Conservation (phyloP, 345 rosid genomes). For the Pistacia atlantica region DNA sequence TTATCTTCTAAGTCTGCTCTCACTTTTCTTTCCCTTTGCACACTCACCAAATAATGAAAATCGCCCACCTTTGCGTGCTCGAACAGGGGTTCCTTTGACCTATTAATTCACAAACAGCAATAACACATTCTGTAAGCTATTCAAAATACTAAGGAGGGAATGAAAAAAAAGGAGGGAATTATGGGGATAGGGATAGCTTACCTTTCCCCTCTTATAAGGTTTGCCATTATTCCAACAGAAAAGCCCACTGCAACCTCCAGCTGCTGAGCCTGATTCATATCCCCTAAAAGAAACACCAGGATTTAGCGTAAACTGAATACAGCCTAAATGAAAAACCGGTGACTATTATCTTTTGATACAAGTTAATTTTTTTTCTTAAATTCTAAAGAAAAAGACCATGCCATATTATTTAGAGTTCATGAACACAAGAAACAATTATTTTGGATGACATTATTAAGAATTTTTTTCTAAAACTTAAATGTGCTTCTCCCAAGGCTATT, state of each 20-base stretch:
- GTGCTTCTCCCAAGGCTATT: neutral
- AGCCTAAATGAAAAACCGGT: neutral
- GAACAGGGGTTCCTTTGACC: conserved; percentile 56
- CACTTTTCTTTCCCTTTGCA: conserved; percentile 61
- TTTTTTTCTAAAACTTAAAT: too few species aligned
- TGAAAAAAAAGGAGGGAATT: neutral
- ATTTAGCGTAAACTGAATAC: neutral
- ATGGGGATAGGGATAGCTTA: conserved; percentile 19
- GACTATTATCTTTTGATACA: too few species aligned
- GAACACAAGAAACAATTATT: neutral
- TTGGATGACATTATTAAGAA: neutral
- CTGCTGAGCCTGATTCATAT: conserved; percentile 79
- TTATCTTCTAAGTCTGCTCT: conserved; percentile 52
- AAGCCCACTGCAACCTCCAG: conserved; percentile 76
- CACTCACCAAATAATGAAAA: conserved; percentile 72
- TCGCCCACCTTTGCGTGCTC: conserved; percentile 40
- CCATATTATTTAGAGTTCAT: neutral
- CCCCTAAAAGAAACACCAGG: conserved; percentile 50
- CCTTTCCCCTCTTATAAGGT: conserved; percentile 60
- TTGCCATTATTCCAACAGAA: conserved; percentile 79
- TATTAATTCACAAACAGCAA: conserved; percentile 29
- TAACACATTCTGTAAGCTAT: neutral
- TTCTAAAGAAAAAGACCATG: neutral
- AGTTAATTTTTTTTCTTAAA: too few species aligned
- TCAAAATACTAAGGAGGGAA: neutral